Evolutionary conservation across 345 rosid genomes (phyloP).

Genomic region (Luvunga scandens): DNA sequence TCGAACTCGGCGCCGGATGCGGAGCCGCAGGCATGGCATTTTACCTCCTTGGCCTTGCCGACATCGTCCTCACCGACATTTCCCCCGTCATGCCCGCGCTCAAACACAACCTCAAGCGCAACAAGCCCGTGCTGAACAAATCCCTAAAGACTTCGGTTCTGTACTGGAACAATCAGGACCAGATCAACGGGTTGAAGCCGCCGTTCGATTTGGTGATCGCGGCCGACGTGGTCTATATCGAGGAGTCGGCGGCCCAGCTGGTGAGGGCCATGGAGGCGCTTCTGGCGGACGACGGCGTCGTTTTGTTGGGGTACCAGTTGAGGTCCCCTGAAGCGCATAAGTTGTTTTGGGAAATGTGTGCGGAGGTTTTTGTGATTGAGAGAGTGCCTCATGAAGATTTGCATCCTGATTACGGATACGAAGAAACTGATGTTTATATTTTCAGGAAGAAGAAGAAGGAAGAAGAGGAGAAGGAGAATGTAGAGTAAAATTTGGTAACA

Average conservation of each 20-base stretch:
- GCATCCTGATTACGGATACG: slow-evolving; percentile 77
- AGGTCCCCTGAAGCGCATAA: slow-evolving; percentile 88
- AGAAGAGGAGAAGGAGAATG: slow-evolving; percentile 17
- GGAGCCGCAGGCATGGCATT: slow-evolving; percentile 93
- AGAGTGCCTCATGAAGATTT: slow-evolving; percentile 81
- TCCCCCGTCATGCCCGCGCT: slow-evolving; percentile 91
- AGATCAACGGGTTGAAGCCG: slow-evolving; percentile 59
- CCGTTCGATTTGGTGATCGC: slow-evolving; percentile 84
- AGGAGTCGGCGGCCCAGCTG: slow-evolving; percentile 58
- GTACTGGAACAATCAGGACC: slow-evolving; percentile 67
- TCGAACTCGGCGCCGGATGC: slow-evolving; percentile 89
- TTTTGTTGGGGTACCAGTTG: slow-evolving; percentile 75
- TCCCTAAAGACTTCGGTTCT: slow-evolving; percentile 53
- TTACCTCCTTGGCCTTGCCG: slow-evolving; percentile 67
- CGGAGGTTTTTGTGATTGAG: slow-evolving; percentile 56
- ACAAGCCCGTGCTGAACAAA: slow-evolving; percentile 67
- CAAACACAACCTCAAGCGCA: slow-evolving; percentile 87
- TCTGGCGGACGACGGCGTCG: slow-evolving; percentile 70
- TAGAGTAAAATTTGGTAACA: slow-evolving; percentile 10
- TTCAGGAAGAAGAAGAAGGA: slow-evolving; percentile 56
- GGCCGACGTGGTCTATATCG: slow-evolving; percentile 85
- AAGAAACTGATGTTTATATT: slow-evolving; percentile 76
- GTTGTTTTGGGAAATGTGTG: slow-evolving; percentile 77
- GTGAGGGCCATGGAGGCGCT: slow-evolving; percentile 66
- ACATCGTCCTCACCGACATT: slow-evolving; percentile 79